phyloP scores from a whole-genome alignment of 805 yeast species.

The Barnettozyma siamensis region DNA sequence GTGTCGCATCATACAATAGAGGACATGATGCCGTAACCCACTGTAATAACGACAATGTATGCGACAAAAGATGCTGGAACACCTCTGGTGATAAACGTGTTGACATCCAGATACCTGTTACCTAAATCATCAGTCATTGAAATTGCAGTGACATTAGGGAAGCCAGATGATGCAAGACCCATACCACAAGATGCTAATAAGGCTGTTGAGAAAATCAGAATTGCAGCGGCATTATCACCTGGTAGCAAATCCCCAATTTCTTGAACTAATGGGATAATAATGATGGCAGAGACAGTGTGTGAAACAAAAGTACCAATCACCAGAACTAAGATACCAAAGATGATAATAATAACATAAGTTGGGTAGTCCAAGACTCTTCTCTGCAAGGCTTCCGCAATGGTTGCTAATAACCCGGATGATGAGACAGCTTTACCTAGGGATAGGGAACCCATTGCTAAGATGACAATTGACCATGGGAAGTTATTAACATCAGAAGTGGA shows the following conservation, averaged over 20 bases:
- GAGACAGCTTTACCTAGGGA: constrained; percentile 93
- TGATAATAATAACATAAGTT: constrained; percentile 64
- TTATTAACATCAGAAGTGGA: constrained; percentile 85
- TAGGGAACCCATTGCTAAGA: constrained; percentile 95
- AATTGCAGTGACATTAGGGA: constrained; percentile 97
- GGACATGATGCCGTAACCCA: constrained; percentile 77
- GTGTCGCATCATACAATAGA: constrained; percentile 16
- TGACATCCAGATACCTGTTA: constrained; percentile 76
- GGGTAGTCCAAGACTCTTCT: constrained; percentile 52
- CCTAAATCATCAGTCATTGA: constrained; percentile 91
- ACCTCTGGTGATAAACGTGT: constrained; percentile 82
- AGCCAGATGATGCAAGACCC: constrained; percentile 96
- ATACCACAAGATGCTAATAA: constrained; percentile 86
- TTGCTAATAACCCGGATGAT: constrained; percentile 77
- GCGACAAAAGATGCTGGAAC: constrained; percentile 80
- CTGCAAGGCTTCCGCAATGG: constrained; percentile 71
- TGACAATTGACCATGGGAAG: constrained; percentile 94
- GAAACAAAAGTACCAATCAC: constrained; percentile 92
- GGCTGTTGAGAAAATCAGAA: constrained; percentile 40
- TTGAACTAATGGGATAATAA: constrained; percentile 81
- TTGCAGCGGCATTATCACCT: constrained; percentile 62
- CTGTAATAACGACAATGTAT: constrained; percentile 61
- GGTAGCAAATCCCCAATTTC: constrained; percentile 73
- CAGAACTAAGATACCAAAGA: constrained; percentile 78
- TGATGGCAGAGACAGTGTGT: constrained; percentile 94